Evolutionary conservation across 2,329 filamentous ascomycete species (phyloP).

Genomic region (Sclerotinia spermophila): DNA sequence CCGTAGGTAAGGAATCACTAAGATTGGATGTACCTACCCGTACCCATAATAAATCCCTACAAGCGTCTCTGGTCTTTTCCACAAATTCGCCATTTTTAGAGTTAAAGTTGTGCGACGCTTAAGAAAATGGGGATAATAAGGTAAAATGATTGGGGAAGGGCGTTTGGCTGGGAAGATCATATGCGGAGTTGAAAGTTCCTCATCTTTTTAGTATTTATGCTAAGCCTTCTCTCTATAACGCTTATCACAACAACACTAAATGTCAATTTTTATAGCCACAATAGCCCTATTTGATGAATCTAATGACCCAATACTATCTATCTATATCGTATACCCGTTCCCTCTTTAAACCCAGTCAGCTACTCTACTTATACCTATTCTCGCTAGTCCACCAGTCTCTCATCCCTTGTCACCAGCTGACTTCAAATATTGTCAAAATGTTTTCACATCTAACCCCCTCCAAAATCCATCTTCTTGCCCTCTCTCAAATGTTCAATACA

Average conservation of each 20-base stretch:
- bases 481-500: neutral
- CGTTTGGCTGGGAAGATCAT: neutral
- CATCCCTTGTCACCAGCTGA: conserved; percentile 8
- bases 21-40: neutral
- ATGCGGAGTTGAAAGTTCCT: neutral
- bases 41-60: neutral
- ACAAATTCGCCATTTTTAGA: conserved; percentile 10
- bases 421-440: neutral
- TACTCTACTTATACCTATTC: neutral
- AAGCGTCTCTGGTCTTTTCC: neutral
- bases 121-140: neutral
- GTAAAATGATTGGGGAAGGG: neutral
- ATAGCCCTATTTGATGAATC: neutral
- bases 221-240: conserved; percentile 2
- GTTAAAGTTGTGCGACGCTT: neutral
- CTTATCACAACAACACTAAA: too few species aligned
- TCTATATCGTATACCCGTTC: too few species aligned
- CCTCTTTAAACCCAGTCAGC: neutral
- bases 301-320: neutral
- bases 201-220: neutral
- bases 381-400: too few species aligned
- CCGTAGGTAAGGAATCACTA: neutral
- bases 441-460: conserved; percentile 1
- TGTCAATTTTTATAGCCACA: neutral
- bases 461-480: neutral